Conservation (phyloP, 2,329 filamentous ascomycete species). For the Venturia oleaginea region DNA sequence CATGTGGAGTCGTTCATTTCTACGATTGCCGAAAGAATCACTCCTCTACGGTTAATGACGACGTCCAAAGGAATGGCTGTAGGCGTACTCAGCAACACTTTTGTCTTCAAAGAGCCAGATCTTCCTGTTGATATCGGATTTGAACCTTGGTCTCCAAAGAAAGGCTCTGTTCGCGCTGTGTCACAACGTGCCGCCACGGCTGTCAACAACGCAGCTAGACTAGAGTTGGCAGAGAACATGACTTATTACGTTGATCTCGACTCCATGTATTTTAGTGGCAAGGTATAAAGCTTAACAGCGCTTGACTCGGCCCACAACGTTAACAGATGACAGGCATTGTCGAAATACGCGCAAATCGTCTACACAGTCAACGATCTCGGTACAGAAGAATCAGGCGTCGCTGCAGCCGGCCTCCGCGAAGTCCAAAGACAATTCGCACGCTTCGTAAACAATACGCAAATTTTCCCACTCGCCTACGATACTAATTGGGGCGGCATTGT, state of each 20-base stretch:
- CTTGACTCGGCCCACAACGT: neutral
- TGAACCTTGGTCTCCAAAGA: conserved; percentile 59
- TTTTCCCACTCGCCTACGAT: conserved; percentile 47
- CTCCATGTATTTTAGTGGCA: conserved; percentile 91
- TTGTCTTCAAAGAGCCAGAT: conserved; percentile 61
- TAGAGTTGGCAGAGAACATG: conserved; percentile 71
- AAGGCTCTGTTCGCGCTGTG: conserved; percentile 30
- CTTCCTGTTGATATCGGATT: conserved; percentile 70
- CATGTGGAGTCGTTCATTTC: conserved; percentile 67
- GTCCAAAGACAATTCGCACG: conserved; percentile 37
- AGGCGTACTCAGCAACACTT: conserved; percentile 47
- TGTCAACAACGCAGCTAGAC: conserved; percentile 55
- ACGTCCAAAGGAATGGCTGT: conserved; percentile 77
- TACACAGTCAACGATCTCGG: conserved; percentile 46
- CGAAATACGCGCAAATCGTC: conserved; percentile 33
- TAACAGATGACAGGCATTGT: conserved; percentile 19
- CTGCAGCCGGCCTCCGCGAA: conserved; percentile 40
- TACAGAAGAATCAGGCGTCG: conserved; percentile 39
- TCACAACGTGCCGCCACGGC: conserved; percentile 43
- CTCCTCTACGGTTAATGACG: conserved; percentile 47
- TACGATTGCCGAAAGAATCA: conserved; percentile 24
- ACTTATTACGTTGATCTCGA: conserved; percentile 59
- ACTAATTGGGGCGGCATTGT: conserved; percentile 70
- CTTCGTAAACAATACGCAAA: conserved; percentile 37
- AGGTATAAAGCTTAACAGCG: conserved; percentile 19